phyloP scores from a whole-genome alignment of 1,284 basidiomycete genomes.

The Apiotrichum veenhuisii region DNA sequence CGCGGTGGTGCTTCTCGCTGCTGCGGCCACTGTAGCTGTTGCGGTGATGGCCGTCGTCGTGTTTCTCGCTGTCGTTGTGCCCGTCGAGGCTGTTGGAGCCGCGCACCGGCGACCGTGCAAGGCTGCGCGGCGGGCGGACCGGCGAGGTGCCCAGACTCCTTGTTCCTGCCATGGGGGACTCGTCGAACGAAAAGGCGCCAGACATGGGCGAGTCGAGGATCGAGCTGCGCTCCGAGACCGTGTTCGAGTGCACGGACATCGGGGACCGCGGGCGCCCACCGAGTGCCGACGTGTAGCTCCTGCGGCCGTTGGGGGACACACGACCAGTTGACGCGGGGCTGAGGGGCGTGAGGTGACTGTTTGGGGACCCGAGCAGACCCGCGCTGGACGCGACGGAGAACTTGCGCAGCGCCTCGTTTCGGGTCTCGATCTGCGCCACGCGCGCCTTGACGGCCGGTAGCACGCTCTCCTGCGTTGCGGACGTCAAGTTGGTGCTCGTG shows the following conservation, averaged over 20 bases:
- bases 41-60: no score
- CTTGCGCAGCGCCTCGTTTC: slow-evolving; percentile 39
- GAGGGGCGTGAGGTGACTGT: background rate
- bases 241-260: slow-evolving; percentile 4
- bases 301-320: slow-evolving; percentile 2
- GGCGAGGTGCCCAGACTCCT: background rate
- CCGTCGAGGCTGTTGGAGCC: no score
- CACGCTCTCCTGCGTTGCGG: slow-evolving; percentile 17
- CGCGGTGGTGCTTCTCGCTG: background rate
- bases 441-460: slow-evolving; percentile 35
- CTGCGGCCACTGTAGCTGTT: no score
- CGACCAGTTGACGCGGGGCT: background rate
- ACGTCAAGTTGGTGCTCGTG: slow-evolving; percentile 9
- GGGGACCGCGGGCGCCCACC: slow-evolving; percentile 17
- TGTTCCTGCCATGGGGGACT: slow-evolving; percentile 11
- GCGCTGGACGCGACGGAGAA: slow-evolving; percentile 35
- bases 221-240: background rate
- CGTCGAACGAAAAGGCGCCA: background rate
- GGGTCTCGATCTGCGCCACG: slow-evolving; percentile 40
- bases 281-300: slow-evolving; percentile 35
- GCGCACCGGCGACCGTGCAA: no score
- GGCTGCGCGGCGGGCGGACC: background rate
- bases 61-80: background rate
- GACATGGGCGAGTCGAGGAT: background rate
- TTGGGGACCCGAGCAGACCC: slow-evolving; percentile 2